phyloP scores from a whole-genome alignment of 768 basidiomycete species.

The Hydnomerulius pinastri region DNA sequence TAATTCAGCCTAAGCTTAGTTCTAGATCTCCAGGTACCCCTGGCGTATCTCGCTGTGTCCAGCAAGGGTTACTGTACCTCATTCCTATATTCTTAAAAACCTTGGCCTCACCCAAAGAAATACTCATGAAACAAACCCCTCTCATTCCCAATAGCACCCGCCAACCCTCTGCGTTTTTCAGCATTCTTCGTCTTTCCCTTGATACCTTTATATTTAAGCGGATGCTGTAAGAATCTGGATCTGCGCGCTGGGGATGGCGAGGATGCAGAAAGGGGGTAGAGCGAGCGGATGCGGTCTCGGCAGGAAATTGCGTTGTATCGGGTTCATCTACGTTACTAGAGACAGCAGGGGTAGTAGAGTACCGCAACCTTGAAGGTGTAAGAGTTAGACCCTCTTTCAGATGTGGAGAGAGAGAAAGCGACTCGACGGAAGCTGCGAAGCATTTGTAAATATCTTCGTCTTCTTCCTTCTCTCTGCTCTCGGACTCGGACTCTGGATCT shows the following conservation, averaged over 20 bases:
- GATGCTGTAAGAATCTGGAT: constrained; percentile 30
- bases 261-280: constrained; percentile 44
- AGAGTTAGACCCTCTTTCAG: constrained; percentile 12
- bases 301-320: too few species aligned
- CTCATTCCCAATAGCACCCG: constrained; percentile 14
- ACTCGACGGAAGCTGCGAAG: constrained; percentile 36
- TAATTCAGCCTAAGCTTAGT: too few species aligned
- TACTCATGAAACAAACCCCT: constrained; percentile 44
- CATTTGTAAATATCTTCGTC: constrained; percentile 29
- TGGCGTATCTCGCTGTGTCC: not conserved
- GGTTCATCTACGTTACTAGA: not conserved
- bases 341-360: not conserved
- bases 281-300: constrained; percentile 33
- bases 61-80: not conserved
- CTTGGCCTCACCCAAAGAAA: constrained; percentile 41
- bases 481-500: too few species aligned
- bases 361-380: constrained; percentile 4
- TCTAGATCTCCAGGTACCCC: too few species aligned
- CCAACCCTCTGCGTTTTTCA: constrained; percentile 10
- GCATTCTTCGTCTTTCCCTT: constrained; percentile 18
- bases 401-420: constrained; percentile 35
- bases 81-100: not conserved
- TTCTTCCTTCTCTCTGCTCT: too few species aligned
- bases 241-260: constrained; percentile 57
- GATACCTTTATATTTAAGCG: constrained; percentile 13